Evolutionary conservation across 164 flowering plant species (phyloP), one percentile per base, ranked within the genome.

Genomic region (Magnolia sinica): DNA sequence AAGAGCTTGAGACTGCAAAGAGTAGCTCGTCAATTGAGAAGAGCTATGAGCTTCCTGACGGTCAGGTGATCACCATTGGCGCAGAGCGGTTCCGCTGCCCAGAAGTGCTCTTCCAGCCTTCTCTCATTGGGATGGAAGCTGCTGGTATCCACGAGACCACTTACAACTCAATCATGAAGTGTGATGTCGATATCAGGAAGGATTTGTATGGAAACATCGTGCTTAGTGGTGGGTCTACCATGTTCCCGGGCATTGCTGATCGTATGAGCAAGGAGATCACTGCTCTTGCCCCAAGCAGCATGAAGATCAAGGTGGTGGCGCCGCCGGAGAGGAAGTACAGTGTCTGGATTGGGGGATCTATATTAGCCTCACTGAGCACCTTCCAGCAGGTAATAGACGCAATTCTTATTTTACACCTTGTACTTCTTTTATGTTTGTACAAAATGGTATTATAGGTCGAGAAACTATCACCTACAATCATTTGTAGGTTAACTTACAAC

Each of bases 321-420:
- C 82, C 82, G 1, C 82, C 79, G n/a, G 79, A 80, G 73, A 80
- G 77, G 64, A 80, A 78, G 73, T 76, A 80, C 77, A 73, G 79
- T 73, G 82, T 80, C 70, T 80, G 82, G 82, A 76, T 80, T 73
- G 79, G 77, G 63, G 82, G 82, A 24, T 80, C 82, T 23, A 76
- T 80, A 37, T 69, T 80, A 63, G 79, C 79, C 66, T 76, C 82
- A 24, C 74, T 80, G 71, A 80, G 82, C 79, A 80, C 82, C n/a
- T 71, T 80, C 79, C 79, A 80, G 63, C 79, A 80, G 82, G 79
- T 80, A 50, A 72, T 52, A 37, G 45, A 37, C 16, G 8, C 8
- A 18, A 8, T 63, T 22, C 7, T 7, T 19, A 16, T 0, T 63
- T 16, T 6, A 19, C 8, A 2, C 20, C 20, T 63, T 63, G 65